Evolutionary conservation across 768 basidiomycete species (phyloP), one percentile per base, ranked within the genome.

Genomic region (Dacryopinax primogenitus): DNA sequence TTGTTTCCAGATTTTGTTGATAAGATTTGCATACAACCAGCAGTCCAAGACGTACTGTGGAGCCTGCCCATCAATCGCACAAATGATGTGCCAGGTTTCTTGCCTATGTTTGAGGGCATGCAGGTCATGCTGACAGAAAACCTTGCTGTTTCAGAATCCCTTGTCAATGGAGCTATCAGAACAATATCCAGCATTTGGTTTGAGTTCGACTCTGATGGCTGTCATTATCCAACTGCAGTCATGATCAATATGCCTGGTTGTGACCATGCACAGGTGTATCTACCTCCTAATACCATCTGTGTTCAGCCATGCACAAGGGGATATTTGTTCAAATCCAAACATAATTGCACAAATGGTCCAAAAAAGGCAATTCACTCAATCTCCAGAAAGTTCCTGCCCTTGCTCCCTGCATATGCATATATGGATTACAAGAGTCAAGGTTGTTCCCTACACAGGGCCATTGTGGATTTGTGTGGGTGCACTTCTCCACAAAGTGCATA

Each of bases 351-450:
- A n/a, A n/a, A n/a, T n/a, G n/a, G n/a, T n/a, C n/a, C n/a, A n/a
- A n/a, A n/a, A n/a, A n/a, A n/a, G n/a, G n/a, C n/a, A n/a, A n/a
- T n/a, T n/a, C n/a, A n/a, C n/a, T n/a, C n/a, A n/a, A n/a, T n/a
- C n/a, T n/a, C n/a, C n/a, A n/a, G n/a, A n/a, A n/a, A n/a, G n/a
- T n/a, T n/a, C n/a, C 23, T 72, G 0, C 72, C 74, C 0, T 28
- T 75, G 1, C 30, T 72, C 0, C 74, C 73, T 0, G 72, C 71
- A 21, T 74, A 73, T 58, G 64, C 68, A 0, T 73, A 69, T 37
- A 74, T 73, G 0, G 73, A 71, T 35, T 71, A 71, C 68, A 74
- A 74, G 32, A 67, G 65, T 28, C 74, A 74, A 61, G 73, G 74
- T 0, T 64, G 71, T 1, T 69, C 73, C 1, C 61, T 75, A n/a